Percentiles rank a stretch among this genome's conserved stretches.
These are phyloP conservation scores for Trichothecium roseum DNA, from an alignment of 2,329 filamentous ascomycete genomes.

Conservation along the genomic window DNA sequence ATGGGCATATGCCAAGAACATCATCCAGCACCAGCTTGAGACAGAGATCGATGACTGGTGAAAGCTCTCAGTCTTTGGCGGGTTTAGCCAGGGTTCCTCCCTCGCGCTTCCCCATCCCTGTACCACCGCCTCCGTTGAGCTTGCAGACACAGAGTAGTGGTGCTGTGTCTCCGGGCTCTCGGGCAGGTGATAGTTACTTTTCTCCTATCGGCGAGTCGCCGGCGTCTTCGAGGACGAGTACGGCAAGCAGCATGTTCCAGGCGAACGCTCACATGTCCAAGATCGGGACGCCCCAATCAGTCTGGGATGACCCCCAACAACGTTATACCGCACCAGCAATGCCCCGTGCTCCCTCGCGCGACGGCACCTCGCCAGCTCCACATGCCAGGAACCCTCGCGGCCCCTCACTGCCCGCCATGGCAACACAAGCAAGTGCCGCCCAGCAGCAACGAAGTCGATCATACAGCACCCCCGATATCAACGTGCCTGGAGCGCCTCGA, in stretches of 20 bases:
- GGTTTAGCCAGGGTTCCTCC: conserved; percentile 50
- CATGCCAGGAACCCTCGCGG: conserved; percentile 60
- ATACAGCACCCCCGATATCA: conserved; percentile 92
- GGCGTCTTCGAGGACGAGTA: conserved; percentile 64
- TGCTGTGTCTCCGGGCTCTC: conserved; percentile 48
- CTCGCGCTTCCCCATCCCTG: conserved; percentile 60
- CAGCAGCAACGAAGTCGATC: conserved; percentile 72
- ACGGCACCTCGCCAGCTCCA: conserved; percentile 57
- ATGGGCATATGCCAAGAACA: conserved; percentile 25
- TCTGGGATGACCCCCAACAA: conserved; percentile 54
- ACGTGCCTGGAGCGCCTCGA: conserved; percentile 52
- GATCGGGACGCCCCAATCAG: conserved; percentile 51
- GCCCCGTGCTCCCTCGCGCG: conserved; percentile 69
- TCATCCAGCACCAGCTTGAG: conserved; percentile 66
- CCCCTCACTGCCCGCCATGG: conserved; percentile 70
- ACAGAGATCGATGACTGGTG: conserved; percentile 65
- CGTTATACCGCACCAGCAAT: conserved; percentile 84
- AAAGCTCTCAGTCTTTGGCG: conserved; percentile 51
- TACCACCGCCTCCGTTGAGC: conserved; percentile 51
- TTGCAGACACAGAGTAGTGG: conserved; percentile 49
- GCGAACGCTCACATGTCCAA: conserved; percentile 57
- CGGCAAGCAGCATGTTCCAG: conserved; percentile 65
- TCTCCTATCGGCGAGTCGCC: conserved; percentile 77
- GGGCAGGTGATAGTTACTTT: conserved; percentile 78
- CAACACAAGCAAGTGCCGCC: conserved; percentile 42